Evolutionary conservation across 2,329 filamentous ascomycete genomes (phyloP), one percentile per base, ranked within the genome.

Genomic region (Waltergamsia citrina): DNA sequence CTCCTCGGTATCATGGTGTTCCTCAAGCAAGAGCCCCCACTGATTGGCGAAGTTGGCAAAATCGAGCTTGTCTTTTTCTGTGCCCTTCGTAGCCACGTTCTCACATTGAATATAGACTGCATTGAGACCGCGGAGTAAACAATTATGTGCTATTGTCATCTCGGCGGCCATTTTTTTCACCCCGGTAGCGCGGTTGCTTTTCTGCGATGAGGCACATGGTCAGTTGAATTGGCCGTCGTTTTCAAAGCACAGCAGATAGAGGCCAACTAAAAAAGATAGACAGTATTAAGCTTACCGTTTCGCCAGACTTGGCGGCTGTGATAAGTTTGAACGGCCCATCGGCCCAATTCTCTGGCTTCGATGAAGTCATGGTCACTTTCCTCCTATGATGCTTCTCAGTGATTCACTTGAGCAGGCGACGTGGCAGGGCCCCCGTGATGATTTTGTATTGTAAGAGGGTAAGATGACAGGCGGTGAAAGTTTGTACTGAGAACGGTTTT

Each of bases 1-100:
- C 33, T 67, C 63, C 38, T 67, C 62, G 0, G 41, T 35, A 1
- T 48, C 34, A 38, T 67, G 62, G 38, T 67, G 64, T 10, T 53
- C 42, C 22, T 56, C 39, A 3, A 65, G 20, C 12, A 56, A 40
- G 3, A 36, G 41, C 19, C 48, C 36, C 49, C 61, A 63, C 11
- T 47, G 42, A 9, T 41, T 25, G 1, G 52, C 50, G 38, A 56
- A 63, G 21, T 49, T 41, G 10, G 47, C 40, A 38, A 62, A 59
- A 22, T 48, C 42, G 5, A 43, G 30, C n/a, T 51, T 47, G 30
- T 65, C 57, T 17, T 54, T 43, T 8, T 43, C 34, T 4, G 50
- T 47, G 29, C 64, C 57, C 14, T 53, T 43, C 8, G 43, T 34
- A 4, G 50, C 42, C 7, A 64, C 47, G 35, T 59, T 50, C 6